These are phyloP conservation scores for Nymphaea thermarum DNA, from an alignment of 164 flowering plant genomes.

Conservation along the genomic window DNA sequence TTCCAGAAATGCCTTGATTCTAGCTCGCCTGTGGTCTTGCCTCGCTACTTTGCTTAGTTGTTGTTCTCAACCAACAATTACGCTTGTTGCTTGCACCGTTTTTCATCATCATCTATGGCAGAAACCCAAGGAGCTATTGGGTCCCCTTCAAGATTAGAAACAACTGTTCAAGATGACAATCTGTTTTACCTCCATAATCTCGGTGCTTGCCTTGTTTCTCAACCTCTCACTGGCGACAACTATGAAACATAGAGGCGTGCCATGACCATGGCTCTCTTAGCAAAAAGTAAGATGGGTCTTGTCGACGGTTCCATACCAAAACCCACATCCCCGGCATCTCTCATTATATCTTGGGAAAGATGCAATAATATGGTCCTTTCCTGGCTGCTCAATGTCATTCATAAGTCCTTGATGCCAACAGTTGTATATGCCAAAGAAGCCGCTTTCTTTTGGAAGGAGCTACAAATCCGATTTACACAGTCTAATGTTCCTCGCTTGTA, in stretches of 20 bases:
- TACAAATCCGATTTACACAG: slow-evolving; percentile 1
- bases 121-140: no score
- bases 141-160: no score
- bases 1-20: no score
- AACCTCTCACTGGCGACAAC: not conserved
- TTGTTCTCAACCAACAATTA: no score
- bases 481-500: not conserved
- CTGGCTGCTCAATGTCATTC: slow-evolving; percentile 3
- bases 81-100: not conserved
- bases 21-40: no score
- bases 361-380: slow-evolving; percentile 6
- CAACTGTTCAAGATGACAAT: no score
- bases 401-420: not conserved
- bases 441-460: not conserved
- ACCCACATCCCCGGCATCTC: not conserved
- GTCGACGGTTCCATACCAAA: not conserved
- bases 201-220: not conserved
- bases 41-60: no score
- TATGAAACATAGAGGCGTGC: slow-evolving; percentile 1
- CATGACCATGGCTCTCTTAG: slow-evolving; percentile 1
- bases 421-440: slow-evolving; percentile 7
- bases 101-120: no score
- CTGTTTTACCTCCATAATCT: no score
- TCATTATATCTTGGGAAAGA: not conserved
- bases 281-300: slow-evolving; percentile 2